These are phyloP conservation scores for Mychonastes homosphaera DNA, from an alignment of 139 green algal genomes.

Conservation along the genomic window DNA sequence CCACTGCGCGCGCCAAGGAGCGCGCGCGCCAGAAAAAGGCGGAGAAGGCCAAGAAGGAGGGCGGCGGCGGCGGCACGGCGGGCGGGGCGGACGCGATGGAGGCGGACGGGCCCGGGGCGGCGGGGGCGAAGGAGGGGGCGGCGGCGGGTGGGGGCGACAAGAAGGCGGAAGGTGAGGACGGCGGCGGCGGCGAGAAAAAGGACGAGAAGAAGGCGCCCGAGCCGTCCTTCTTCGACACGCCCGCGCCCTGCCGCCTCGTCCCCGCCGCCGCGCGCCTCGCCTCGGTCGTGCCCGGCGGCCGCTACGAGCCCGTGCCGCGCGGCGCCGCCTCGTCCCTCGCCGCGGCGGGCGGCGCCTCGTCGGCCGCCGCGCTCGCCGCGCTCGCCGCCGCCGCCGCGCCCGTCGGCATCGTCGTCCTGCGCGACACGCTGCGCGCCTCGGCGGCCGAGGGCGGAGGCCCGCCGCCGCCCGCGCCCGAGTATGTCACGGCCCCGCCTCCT, in stretches of 20 bases:
- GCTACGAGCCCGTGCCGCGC: slow-evolving; percentile 54
- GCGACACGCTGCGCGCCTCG: slow-evolving; percentile 29
- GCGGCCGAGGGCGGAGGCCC: no score
- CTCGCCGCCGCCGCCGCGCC: slow-evolving; percentile 2
- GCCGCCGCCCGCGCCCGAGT: no score
- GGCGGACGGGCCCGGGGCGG: not conserved
- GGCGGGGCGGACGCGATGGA: slow-evolving; percentile 7
- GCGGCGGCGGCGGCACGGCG: slow-evolving; percentile 7
- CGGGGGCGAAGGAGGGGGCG: slow-evolving; percentile 16
- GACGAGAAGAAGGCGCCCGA: slow-evolving; percentile 46
- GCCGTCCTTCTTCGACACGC: slow-evolving; percentile 47
- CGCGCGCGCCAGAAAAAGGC: slow-evolving; percentile 66
- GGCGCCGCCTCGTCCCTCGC: no score
- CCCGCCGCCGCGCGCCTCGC: slow-evolving; percentile 63
- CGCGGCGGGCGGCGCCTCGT: no score
- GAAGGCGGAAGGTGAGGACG: slow-evolving; percentile 18
- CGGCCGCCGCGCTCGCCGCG: slow-evolving; percentile 23
- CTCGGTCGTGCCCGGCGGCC: slow-evolving; percentile 23
- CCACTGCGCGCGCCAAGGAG: slow-evolving; percentile 72
- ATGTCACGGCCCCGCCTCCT: no score
- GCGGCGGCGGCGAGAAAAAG: slow-evolving; percentile 3
- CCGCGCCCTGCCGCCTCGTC: slow-evolving; percentile 80
- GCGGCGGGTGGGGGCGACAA: slow-evolving; percentile 11
- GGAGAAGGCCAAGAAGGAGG: slow-evolving; percentile 39
- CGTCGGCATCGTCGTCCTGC: slow-evolving; percentile 43